Conservation (phyloP, 2,329 filamentous ascomycete genomes). For the Colletotrichum noveboracense region DNA sequence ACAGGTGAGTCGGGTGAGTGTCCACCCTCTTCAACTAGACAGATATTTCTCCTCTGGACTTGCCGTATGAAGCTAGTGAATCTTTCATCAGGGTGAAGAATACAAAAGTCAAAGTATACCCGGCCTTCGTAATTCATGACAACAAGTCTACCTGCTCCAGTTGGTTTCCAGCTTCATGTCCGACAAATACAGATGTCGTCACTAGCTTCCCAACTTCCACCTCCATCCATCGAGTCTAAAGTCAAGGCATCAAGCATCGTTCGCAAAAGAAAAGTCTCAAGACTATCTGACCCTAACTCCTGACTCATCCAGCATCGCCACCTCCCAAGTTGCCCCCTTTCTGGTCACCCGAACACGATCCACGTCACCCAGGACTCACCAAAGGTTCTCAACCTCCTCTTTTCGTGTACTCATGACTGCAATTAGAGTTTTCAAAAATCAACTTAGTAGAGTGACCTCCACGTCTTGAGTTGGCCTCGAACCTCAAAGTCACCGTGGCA, state of each 20-base stretch:
- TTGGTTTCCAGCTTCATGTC: neutral
- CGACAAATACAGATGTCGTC: neutral
- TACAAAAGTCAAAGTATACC: neutral
- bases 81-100: neutral
- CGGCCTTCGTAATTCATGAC: neutral
- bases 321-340: neutral
- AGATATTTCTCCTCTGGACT: neutral
- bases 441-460: too few species aligned
- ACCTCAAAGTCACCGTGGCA: neutral
- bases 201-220: neutral
- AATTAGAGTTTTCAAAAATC: neutral
- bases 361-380: neutral
- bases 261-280: fast-evolving
- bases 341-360: neutral
- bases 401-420: neutral
- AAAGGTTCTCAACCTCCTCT: neutral
- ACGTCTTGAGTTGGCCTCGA: neutral
- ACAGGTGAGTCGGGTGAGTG: neutral
- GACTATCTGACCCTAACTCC: neutral
- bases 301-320: neutral
- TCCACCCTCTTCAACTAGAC: neutral
- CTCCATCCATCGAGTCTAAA: neutral
- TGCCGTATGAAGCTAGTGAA: neutral
- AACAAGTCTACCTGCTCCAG: neutral
- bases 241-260: neutral